Base-by-base conservation (phyloP, 2,329 filamentous ascomycete species). In the Colletotrichum magnum region DNA sequence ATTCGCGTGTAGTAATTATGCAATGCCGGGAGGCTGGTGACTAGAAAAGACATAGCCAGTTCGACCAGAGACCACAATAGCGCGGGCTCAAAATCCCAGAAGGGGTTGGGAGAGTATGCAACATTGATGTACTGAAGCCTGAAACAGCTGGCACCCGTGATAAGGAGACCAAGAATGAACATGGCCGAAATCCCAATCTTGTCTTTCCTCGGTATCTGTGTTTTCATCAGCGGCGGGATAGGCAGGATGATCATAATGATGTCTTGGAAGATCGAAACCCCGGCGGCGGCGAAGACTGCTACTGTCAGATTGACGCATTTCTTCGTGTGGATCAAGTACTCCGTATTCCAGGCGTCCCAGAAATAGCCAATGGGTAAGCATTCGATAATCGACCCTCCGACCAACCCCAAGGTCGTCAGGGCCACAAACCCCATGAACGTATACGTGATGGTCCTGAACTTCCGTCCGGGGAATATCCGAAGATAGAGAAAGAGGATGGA, bases 11-110 rank as follows among this genome's bases (percentile, higher is more conserved):
- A 24, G 16, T 47, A 63, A 41, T 32, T 56, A n/a, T 48, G 12
- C 12, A 63, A 32, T 10, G 60, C 60, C 10, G 51, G 60, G 10
- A 63, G 51, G 43, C 60, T 63, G 15, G 60, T 63, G n/a, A 63
- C 51, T 3, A 63, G 41, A 21, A 63, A 63, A 6, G 51, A 63
- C 51, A 63, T 63, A 13, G 60, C 51, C 12, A 56, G 41, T 41
- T 63, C 51, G n/a, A 63, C 60, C 9, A 63, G 52, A n/a, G 51
- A 63, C 60, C 51, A 63, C 5, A 63, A 41, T n/a, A 63, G 53
- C 4, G 60, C 60, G 7, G 51, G 60, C 41, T 63, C 51, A n/a
- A 56, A 63, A 24, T 63, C 60, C 60, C 51, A 63, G n/a, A 63
- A 56, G 10, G 60, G 60, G 28, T 63, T 54, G 16, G 51, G 60